These are phyloP conservation scores for Pterulicium gracile DNA, from an alignment of 1,284 basidiomycete species.

Conservation along the genomic window DNA sequence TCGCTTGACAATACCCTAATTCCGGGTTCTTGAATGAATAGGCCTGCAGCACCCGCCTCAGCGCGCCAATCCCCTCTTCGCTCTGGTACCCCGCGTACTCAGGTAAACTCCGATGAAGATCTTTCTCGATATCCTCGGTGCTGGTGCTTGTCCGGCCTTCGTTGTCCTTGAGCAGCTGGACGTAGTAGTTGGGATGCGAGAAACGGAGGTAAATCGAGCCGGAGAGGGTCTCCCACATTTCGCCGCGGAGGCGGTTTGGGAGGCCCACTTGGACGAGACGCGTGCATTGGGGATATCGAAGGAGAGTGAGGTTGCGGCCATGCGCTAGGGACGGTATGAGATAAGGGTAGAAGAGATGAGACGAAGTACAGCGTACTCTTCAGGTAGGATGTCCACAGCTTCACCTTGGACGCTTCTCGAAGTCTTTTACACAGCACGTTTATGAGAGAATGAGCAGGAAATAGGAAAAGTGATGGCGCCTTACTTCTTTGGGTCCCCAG, in stretches of 20 bases:
- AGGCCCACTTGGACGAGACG: slow-evolving; percentile 95
- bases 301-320: slow-evolving; percentile 82
- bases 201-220: slow-evolving; percentile 92
- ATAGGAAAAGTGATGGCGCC: slow-evolving; percentile 12
- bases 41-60: slow-evolving; percentile 88
- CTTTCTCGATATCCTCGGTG: slow-evolving; percentile 99
- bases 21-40: slow-evolving; percentile 98
- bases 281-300: slow-evolving; percentile 95
- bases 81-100: slow-evolving; percentile 93
- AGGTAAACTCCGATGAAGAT: slow-evolving; percentile 88
- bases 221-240: slow-evolving; percentile 97
- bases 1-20: slow-evolving; percentile 83
- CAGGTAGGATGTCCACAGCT: slow-evolving; percentile 91
- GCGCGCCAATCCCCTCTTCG: slow-evolving; percentile 73
- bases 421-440: no score
- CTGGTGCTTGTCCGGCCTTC: slow-evolving; percentile 76
- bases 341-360: neutral
- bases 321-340: slow-evolving; percentile 41
- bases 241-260: slow-evolving; percentile 90
- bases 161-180: slow-evolving; percentile 72
- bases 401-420: slow-evolving; percentile 94
- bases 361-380: slow-evolving; percentile 38
- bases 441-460: slow-evolving; percentile 7
- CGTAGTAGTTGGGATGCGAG: slow-evolving; percentile 79
- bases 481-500: slow-evolving; percentile 88